Percentiles rank a stretch among this genome's conserved stretches.
These are phyloP conservation scores for Phoenix dactylifera DNA, from an alignment of 176 grass and related monocot genomes.

Conservation along the genomic window DNA sequence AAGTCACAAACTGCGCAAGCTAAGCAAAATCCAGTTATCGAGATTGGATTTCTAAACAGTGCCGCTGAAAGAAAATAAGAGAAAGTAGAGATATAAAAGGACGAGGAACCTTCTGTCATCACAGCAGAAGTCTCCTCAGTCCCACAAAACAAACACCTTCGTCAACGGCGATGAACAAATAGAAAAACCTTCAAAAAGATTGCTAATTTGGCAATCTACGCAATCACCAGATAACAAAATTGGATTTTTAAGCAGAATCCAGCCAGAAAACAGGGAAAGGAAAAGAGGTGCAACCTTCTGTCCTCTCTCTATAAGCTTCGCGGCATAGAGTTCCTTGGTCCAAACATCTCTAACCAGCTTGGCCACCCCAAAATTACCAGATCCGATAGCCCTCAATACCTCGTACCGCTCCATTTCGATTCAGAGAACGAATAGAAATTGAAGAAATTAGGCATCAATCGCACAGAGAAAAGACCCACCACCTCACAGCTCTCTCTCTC, in stretches of 20 bases:
- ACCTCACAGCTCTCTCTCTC: not conserved
- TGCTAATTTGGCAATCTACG: no score
- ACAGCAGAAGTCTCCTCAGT: no score
- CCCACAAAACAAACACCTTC: no score
- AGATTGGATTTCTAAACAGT: slow-evolving; percentile 5
- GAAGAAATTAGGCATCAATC: no score
- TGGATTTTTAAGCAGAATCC: not conserved
- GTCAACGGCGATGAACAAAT: no score
- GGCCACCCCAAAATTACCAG: slow-evolving; percentile 93
- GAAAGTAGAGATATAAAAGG: not conserved
- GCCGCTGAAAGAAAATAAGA: not conserved
- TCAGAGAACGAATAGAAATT: not conserved
- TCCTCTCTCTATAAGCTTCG: slow-evolving; percentile 94
- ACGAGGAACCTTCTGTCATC: not conserved
- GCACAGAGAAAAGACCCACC: not conserved
- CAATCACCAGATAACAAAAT: no score
- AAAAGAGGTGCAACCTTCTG: slow-evolving; percentile 39
- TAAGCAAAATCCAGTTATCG: not conserved
- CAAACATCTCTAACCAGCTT: slow-evolving; percentile 75
- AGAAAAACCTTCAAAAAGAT: no score
- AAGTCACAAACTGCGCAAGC: not conserved
- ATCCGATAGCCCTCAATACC: slow-evolving; percentile 85
- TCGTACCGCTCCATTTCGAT: slow-evolving; percentile 71
- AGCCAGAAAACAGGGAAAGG: not conserved
- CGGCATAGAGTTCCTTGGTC: slow-evolving; percentile 81